These are phyloP conservation scores for Glebionis coronaria DNA, from an alignment of 129 eudicot genomes.

Conservation along the genomic window DNA sequence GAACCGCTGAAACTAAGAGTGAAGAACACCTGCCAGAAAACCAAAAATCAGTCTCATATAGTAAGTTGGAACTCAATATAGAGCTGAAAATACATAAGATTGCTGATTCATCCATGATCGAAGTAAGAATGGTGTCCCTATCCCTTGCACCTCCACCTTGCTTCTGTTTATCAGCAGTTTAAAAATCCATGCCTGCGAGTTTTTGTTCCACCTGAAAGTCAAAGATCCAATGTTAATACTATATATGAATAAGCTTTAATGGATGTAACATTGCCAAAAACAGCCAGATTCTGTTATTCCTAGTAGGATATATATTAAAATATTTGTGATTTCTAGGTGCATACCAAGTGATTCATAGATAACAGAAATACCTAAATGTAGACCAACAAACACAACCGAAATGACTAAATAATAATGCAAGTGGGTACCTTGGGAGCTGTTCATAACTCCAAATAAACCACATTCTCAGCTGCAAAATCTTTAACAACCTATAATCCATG, in stretches of 20 bases:
- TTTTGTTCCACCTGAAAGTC: constrained; percentile 82
- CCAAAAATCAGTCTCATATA: no score
- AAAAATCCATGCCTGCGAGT: constrained; percentile 75
- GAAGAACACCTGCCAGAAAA: no score
- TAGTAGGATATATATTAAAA: no score
- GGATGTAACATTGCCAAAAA: not conserved
- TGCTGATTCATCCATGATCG: constrained; percentile 90
- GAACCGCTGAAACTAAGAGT: no score
- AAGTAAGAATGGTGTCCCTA: constrained; percentile 71
- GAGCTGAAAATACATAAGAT: constrained; percentile 54
- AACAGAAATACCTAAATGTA: no score
- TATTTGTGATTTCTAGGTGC: constrained; percentile 12
- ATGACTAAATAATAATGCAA: no score
- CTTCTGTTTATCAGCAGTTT: constrained; percentile 76
- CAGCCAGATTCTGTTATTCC: not conserved
- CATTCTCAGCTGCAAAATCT: no score
- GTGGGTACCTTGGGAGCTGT: no score
- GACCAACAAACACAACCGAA: no score
- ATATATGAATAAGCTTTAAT: not conserved
- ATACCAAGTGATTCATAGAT: constrained; percentile 89
- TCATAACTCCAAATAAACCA: no score
- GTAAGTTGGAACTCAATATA: not conserved
- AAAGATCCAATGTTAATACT: constrained; percentile 10
- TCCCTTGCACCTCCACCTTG: constrained; percentile 77
- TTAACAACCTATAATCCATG: no score